Conservation (phyloP, 805 yeast species). For the Wickerhamiella hasegawae region DNA sequence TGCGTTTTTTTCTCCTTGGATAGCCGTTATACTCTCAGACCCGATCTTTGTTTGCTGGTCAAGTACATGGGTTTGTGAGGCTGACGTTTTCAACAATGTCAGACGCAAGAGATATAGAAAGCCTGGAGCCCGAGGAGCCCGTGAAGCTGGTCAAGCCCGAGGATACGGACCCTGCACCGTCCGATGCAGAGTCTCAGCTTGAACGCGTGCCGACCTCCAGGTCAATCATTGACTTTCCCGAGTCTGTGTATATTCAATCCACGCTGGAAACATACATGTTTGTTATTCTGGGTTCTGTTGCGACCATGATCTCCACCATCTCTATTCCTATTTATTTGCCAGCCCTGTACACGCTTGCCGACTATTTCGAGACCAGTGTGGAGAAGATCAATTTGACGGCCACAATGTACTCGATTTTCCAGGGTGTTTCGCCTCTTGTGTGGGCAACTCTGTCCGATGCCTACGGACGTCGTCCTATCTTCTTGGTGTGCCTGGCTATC, state of each 20-base stretch:
- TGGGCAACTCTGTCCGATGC: slow-evolving; percentile 54
- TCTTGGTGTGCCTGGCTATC: slow-evolving; percentile 35
- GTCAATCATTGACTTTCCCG: not conserved
- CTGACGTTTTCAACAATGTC: no score
- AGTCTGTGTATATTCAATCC: not conserved
- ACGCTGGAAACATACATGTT: not conserved
- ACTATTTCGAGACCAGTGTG: slow-evolving; percentile 37
- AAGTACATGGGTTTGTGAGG: no score
- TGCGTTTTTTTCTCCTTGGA: no score
- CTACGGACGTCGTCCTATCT: slow-evolving; percentile 57
- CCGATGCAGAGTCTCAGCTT: not conserved
- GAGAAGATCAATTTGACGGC: slow-evolving; percentile 54
- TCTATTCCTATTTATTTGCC: slow-evolving; percentile 74
- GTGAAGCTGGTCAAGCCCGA: not conserved
- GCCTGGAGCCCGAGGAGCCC: no score
- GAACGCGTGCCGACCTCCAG: not conserved
- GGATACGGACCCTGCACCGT: not conserved
- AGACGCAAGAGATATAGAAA: no score
- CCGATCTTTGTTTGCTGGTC: no score
- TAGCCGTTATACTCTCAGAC: no score
- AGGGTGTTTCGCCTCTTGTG: slow-evolving; percentile 60
- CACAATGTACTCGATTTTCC: slow-evolving; percentile 59
- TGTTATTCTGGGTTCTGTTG: not conserved
- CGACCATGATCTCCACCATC: slow-evolving; percentile 37
- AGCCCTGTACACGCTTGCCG: slow-evolving; percentile 43